A percentile compares a stretch with the other conserved stretches of the same genome.
These are phyloP conservation scores for Turritis glabra DNA, from an alignment of 345 rosid species.

Conservation along the genomic window DNA sequence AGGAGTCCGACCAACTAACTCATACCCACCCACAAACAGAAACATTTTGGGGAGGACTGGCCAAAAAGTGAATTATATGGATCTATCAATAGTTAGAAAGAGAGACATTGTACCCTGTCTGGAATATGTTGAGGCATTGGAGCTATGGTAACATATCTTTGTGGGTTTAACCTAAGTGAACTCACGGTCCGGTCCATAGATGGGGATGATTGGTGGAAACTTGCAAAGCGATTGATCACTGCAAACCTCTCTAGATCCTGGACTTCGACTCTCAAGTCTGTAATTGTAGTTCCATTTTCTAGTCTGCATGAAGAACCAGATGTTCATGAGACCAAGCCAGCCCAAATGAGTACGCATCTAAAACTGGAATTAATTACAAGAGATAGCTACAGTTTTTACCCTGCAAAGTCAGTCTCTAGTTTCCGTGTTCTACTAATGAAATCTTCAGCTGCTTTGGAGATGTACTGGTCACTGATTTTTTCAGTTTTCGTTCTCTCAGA, in stretches of 20 bases:
- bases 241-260: constrained; percentile 80
- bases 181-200: constrained; percentile 45
- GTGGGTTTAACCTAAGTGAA: constrained; percentile 55
- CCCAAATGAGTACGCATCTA: background rate
- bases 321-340: constrained; percentile 13
- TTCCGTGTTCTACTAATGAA: constrained; percentile 51
- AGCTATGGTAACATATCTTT: constrained; percentile 80
- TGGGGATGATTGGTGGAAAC: constrained; percentile 53
- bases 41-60: constrained; percentile 20
- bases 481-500: constrained; percentile 51
- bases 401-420: constrained; percentile 60
- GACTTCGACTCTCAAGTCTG: constrained; percentile 75
- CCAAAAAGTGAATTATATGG: constrained; percentile 15
- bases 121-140: constrained; percentile 83
- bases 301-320: constrained; percentile 49
- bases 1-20: constrained; percentile 26
- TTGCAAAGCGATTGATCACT: constrained; percentile 87
- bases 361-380: background rate
- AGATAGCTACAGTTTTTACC: constrained; percentile 42
- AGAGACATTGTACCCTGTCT: constrained; percentile 83
- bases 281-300: constrained; percentile 63
- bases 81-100: constrained; percentile 61
- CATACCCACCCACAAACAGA: constrained; percentile 27
- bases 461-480: constrained; percentile 50
- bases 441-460: constrained; percentile 67